Evolutionary conservation across 257 asterid genomes (phyloP), one percentile per base, ranked within the genome.

Genomic region (Nicotiana obtusifolia): DNA sequence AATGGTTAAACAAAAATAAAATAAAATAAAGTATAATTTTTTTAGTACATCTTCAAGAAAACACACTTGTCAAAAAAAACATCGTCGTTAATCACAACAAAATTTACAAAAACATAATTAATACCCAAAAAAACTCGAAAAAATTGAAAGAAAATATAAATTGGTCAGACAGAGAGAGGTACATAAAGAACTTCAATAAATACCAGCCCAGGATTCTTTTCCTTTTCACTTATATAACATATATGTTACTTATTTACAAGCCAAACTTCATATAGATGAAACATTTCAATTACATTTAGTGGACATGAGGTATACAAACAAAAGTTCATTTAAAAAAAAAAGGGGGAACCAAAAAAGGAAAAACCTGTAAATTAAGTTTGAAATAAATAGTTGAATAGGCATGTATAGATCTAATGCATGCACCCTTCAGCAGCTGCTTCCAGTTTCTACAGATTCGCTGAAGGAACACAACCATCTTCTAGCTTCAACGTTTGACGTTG

Each of bases 381-480:
- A 60, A 60, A 22, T 28, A 65, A 67, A 49, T 64, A 28, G 16
- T 24, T 33, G 76, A 41, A 33, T 16, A 14, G 47, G 24, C 60
- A 53, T 30, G 33, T 30, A 30, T 54, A 81, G 17, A 53, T 71
- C 76, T 30, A 30, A 30, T 30, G 5, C 28, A 57, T 30, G 41
- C n/a, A 62, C 24, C 26, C 41, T 65, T 89, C 83, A 90, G 88
- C 88, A 90, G 86, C 89, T 77, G 84, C 89, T 88, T 56, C 87
- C 92, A 78, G 92, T 85, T 81, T 87, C 93, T 66, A 85, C 75
- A 14, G 93, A 90, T 44, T 85, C 90, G 86, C 62, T 89, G 37
- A 93, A 89, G 44, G 97, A 90, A 83, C 97, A 91, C 62, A 91
- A 57, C 97, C 97, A 91, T 80, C 90, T 89, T 82, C 95, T 85